Evolutionary conservation across 2,329 filamentous ascomycete genomes (phyloP), one percentile per base, ranked within the genome.

Genomic region (Epichloe sibirici): DNA sequence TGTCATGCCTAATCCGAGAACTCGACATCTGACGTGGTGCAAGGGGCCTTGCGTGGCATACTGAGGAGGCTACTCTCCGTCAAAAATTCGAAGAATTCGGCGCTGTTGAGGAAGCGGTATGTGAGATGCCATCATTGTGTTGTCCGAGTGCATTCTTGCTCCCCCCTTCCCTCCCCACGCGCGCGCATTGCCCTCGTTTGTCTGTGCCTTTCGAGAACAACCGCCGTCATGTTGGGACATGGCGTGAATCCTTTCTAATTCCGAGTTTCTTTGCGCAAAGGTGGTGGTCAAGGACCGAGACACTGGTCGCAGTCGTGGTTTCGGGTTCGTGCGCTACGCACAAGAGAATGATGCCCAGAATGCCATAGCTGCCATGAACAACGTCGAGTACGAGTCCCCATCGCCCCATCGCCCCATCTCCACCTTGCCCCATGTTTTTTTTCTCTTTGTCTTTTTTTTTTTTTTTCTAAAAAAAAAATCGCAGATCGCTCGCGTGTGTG

Each of bases 11-110:
- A 17, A 44, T 43, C 31, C 51, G 35, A 39, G 28, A 34, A 43
- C 35, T 53, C 23, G 38, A 45, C 38, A 52, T 52, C 64, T 67
- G 47, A 54, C 49, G 45, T 43, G 47, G 45, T 25, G 46, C 49
- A 52, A 95, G 91, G 66, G 93, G 93, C 79, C 89, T 98, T 62
- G 89, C 93, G 65, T 98, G 93, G 93, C 90, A 96, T 75, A 98
- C 93, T 58, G 90, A 94, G 71, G 91, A 97, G 72, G 73, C 74
- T 45, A 90, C 88, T 61, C 77, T 98, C 59, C 86, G 88, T 65
- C 75, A 85, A 66, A 95, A 95, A 72, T 98, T 98, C 69, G 85
- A 91, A 69, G 85, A 93, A 70, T 96, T 88, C 66, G 91, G 91
- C 56, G 75, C 77, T 43, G 86, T 98, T 60, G 90, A 96, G 69